Evolutionary conservation across 352 stramenopile genomes (phyloP).

Genomic region (Globisporangium alternatum): DNA sequence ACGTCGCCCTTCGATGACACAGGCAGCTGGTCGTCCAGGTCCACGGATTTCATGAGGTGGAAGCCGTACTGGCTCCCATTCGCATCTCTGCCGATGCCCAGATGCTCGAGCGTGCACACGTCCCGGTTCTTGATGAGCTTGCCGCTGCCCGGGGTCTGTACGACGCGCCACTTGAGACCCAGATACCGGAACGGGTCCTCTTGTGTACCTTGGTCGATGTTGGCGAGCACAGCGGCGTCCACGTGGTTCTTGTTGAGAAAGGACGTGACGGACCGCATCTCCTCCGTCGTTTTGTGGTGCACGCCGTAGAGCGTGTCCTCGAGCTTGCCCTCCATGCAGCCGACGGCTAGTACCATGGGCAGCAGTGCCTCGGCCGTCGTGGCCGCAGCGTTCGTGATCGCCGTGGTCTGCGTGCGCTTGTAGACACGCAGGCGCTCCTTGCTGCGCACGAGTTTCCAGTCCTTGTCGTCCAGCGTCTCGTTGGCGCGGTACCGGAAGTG

Average conservation of each 20-base stretch:
- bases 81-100: slow-evolving; percentile 30
- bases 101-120: slow-evolving; percentile 42
- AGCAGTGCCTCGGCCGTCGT: no score
- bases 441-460: slow-evolving; percentile 32
- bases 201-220: slow-evolving; percentile 32
- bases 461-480: slow-evolving; percentile 19
- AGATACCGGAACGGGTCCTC: slow-evolving; percentile 45
- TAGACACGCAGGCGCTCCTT: slow-evolving; percentile 38
- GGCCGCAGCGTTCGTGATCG: no score
- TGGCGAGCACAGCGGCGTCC: slow-evolving; percentile 41
- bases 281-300: slow-evolving; percentile 41
- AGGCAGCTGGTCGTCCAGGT: not conserved
- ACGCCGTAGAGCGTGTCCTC: slow-evolving; percentile 51
- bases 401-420: slow-evolving; percentile 19
- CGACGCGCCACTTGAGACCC: slow-evolving; percentile 43
- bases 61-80: slow-evolving; percentile 34
- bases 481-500: slow-evolving; percentile 20
- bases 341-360: slow-evolving; percentile 16
- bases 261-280: slow-evolving; percentile 40
- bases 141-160: slow-evolving; percentile 21
- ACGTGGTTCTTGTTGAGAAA: slow-evolving; percentile 37
- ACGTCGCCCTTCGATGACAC: not conserved
- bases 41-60: slow-evolving; percentile 21
- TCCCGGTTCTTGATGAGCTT: slow-evolving; percentile 43
- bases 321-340: slow-evolving; percentile 34